phyloP scores from a whole-genome alignment of 2,329 filamentous ascomycete genomes.

The Fusarium brevicatenulatum region DNA sequence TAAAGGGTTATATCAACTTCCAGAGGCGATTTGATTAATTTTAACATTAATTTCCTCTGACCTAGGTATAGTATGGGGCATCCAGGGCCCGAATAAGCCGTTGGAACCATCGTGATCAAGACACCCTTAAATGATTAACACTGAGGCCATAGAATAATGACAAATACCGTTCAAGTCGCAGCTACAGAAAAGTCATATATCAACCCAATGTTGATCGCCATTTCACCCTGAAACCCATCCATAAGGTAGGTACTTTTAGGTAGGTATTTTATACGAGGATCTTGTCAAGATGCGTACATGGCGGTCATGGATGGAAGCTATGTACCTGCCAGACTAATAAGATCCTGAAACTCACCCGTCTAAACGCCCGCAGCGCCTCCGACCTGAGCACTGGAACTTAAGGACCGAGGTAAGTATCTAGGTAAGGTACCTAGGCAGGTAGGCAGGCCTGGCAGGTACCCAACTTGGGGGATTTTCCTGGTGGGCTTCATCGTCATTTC shows the following conservation, averaged over 20 bases:
- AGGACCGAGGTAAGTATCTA: neutral
- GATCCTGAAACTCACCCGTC: neutral
- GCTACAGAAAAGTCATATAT: neutral
- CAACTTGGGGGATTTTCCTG: neutral
- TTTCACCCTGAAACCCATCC: constrained; percentile 20
- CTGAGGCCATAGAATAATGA: neutral
- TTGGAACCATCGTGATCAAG: neutral
- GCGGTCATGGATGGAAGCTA: neutral
- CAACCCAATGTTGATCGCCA: constrained; percentile 11
- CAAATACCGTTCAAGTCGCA: neutral
- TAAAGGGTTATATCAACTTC: constrained; percentile 4
- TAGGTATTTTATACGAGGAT: neutral
- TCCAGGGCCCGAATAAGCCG: neutral
- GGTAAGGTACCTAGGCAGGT: neutral
- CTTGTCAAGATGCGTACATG: neutral
- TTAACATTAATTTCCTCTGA: constrained; percentile 31
- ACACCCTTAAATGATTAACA: neutral
- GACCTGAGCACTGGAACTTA: neutral
- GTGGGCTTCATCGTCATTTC: neutral
- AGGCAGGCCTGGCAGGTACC: neutral
- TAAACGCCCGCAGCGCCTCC: neutral
- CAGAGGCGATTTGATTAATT: constrained; percentile 24
- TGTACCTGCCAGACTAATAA: neutral
- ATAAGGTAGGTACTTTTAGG: neutral
- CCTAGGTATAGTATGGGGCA: constrained; percentile 1